Percentiles rank a stretch among this genome's conserved stretches.
Evolutionary conservation across 2,329 filamentous ascomycete genomes (phyloP).

Genomic region (Botrytis tulipae): DNA sequence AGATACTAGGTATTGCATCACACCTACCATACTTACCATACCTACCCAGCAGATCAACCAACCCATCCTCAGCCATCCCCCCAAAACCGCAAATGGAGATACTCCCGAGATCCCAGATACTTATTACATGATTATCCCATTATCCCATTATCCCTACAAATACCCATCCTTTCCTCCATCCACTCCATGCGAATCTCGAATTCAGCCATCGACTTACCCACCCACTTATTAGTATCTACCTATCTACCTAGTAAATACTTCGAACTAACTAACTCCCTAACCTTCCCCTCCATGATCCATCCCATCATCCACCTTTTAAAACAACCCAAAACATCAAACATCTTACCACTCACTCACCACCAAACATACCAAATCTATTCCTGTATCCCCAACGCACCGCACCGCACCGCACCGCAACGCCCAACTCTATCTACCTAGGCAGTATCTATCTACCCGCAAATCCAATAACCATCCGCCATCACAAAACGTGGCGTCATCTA

Average conservation of each 20-base stretch:
- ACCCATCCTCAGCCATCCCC: no score
- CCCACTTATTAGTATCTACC: not conserved
- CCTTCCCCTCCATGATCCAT: not conserved
- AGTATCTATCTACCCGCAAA: no score
- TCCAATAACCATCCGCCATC: not conserved
- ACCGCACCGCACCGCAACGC: not conserved
- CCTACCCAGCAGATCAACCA: no score
- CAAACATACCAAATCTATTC: no score
- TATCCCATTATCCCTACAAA: not conserved
- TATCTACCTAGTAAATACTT: not conserved
- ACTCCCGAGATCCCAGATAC: no score
- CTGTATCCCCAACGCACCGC: no score
- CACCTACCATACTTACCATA: not conserved
- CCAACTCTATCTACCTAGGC: not conserved
- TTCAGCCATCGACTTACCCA: not conserved
- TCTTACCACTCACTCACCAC: not conserved
- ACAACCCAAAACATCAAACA: not conserved
- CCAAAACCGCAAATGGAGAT: no score
- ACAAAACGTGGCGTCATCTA: not conserved
- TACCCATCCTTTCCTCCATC: no score
- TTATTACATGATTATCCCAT: not conserved
- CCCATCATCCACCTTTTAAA: not conserved
- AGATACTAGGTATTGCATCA: no score
- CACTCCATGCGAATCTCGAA: no score
- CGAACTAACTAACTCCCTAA: not conserved